Conservation (phyloP, 441 rosid species). For the Populus hybrid region DNA sequence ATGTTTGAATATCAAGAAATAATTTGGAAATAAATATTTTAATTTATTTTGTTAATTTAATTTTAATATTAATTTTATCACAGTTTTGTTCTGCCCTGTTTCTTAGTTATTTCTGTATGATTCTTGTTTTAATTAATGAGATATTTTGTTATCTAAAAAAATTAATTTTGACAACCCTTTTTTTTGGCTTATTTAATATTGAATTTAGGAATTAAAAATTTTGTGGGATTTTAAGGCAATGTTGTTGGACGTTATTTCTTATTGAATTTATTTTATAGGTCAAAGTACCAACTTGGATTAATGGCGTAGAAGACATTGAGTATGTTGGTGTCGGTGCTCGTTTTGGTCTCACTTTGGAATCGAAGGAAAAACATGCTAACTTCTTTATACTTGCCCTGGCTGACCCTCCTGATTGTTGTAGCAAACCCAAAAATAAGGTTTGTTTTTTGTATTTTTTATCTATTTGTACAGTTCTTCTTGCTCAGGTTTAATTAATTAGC, state of each 20-base stretch:
- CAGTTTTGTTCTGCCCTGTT: background rate
- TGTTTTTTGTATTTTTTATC: background rate
- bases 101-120: background rate
- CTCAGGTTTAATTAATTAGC: background rate
- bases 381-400: slow-evolving; percentile 63
- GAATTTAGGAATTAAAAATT: background rate
- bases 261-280: slow-evolving; percentile 43
- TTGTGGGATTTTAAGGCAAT: background rate
- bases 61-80: background rate
- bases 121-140: background rate
- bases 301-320: slow-evolving; percentile 69
- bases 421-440: slow-evolving; percentile 67
- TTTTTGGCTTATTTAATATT: background rate
- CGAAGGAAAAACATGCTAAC: slow-evolving; percentile 90
- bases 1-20: background rate
- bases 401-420: slow-evolving; percentile 91
- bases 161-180: background rate
- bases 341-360: slow-evolving; percentile 76
- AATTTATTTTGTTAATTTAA: background rate
- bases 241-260: slow-evolving; percentile 1
- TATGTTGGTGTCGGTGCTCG: slow-evolving; percentile 99
- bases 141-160: background rate
- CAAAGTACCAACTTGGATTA: slow-evolving; percentile 93
- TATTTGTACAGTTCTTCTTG: background rate
- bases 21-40: background rate